Conservation (phyloP, 83 land plant genomes). For the Larix sibirica region DNA sequence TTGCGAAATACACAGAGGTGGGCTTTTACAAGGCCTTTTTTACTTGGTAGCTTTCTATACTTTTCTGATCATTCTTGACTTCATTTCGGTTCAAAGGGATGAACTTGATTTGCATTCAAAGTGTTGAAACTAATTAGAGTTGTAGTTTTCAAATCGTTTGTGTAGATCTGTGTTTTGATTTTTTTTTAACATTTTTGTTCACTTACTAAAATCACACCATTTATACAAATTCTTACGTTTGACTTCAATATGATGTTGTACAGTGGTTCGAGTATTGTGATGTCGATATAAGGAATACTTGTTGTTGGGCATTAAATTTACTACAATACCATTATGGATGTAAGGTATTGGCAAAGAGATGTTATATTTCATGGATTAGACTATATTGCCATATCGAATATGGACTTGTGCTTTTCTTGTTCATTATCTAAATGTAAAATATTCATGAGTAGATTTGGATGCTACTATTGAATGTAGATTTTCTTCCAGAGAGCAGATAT, state of each 20-base stretch:
- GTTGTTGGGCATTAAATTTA: slow-evolving; percentile 53
- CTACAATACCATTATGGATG: slow-evolving; percentile 61
- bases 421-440: not conserved
- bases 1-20: slow-evolving; percentile 87
- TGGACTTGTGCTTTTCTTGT: not conserved
- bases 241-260: not conserved
- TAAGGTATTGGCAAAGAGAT: slow-evolving; percentile 51
- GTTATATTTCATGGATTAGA: not conserved
- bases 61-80: not conserved
- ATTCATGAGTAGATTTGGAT: not conserved
- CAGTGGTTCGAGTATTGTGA: slow-evolving; percentile 94
- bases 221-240: not conserved
- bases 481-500: not conserved
- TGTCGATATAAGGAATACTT: slow-evolving; percentile 51
- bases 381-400: not conserved
- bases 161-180: not conserved
- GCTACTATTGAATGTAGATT: not conserved
- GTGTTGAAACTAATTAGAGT: not conserved
- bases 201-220: too few species aligned
- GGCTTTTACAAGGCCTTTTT: not conserved
- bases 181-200: too few species aligned
- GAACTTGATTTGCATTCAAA: not conserved
- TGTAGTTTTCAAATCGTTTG: not conserved
- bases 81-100: not conserved
- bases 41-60: not conserved